phyloP scores from a whole-genome alignment of 805 yeast species.

The Sugiyamaella valdiviana region DNA sequence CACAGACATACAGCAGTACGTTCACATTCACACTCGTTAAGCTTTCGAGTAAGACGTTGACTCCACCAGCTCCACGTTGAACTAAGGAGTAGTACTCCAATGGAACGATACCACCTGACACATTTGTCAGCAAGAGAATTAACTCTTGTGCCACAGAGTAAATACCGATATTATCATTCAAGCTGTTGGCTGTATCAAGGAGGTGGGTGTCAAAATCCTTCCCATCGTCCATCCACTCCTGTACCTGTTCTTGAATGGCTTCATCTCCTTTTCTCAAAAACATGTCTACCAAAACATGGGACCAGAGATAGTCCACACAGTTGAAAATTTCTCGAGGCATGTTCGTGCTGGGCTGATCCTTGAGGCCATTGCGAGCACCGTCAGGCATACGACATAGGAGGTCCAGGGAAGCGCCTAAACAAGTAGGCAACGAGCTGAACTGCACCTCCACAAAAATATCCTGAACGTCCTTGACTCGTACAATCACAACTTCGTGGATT shows the following conservation, averaged over 20 bases:
- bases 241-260: conserved; percentile 25
- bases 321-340: conserved; percentile 32
- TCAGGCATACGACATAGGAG: conserved; percentile 19
- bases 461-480: conserved; percentile 28
- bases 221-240: conserved; percentile 33
- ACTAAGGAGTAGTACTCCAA: conserved; percentile 23
- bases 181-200: conserved; percentile 25
- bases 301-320: conserved; percentile 33
- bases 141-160: conserved; percentile 36
- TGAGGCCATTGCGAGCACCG: conserved; percentile 21
- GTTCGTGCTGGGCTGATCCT: conserved; percentile 17
- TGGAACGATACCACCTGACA: conserved; percentile 40
- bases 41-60: conserved; percentile 34
- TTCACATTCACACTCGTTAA: conserved; percentile 40
- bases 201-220: conserved; percentile 28
- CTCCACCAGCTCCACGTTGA: conserved; percentile 27
- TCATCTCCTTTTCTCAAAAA: conserved; percentile 24
- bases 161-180: conserved; percentile 34
- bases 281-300: conserved; percentile 20
- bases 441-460: conserved; percentile 29
- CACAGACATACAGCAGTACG: conserved; percentile 36
- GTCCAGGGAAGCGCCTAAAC: conserved; percentile 30
- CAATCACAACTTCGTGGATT: conserved; percentile 24
- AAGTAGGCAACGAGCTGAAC: conserved; percentile 27
- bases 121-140: conserved; percentile 28